phyloP scores from a whole-genome alignment of 306 rosid genomes.

The Medicago lupulina region DNA sequence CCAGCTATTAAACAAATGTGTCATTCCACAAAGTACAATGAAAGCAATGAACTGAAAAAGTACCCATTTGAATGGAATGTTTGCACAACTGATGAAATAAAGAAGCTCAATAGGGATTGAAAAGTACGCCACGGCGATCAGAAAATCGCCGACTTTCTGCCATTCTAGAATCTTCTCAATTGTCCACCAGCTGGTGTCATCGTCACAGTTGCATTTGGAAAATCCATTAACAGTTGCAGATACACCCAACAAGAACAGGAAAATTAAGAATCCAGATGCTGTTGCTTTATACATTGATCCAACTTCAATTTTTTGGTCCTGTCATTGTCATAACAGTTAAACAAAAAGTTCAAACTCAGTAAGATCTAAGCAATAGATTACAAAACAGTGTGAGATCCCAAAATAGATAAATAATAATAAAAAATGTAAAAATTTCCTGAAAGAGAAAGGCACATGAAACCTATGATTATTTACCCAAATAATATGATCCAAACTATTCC shows the following conservation, averaged over 20 bases:
- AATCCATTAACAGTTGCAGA: slow-evolving; percentile 54
- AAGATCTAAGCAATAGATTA: slow-evolving; percentile 39
- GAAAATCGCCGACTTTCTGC: slow-evolving; percentile 82
- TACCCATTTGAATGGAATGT: slow-evolving; percentile 93
- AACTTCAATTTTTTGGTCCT: slow-evolving; percentile 43
- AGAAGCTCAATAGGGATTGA: slow-evolving; percentile 89
- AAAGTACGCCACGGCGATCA: slow-evolving; percentile 88
- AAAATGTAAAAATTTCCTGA: not conserved
- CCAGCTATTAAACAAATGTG: slow-evolving; percentile 90
- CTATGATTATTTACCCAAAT: too few relatives aligned
- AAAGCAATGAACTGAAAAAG: slow-evolving; percentile 79
- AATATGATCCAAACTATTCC: too few relatives aligned
- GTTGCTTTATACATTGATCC: slow-evolving; percentile 65
- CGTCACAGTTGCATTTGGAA: slow-evolving; percentile 83
- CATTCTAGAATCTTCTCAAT: slow-evolving; percentile 73
- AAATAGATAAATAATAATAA: slow-evolving; percentile 14
- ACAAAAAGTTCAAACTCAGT: slow-evolving; percentile 5
- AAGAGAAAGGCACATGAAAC: slow-evolving; percentile 2
- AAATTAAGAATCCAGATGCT: slow-evolving; percentile 57
- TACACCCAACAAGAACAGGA: slow-evolving; percentile 46
- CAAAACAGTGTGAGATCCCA: slow-evolving; percentile 47
- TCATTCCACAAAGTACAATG: slow-evolving; percentile 86
- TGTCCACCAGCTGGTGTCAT: slow-evolving; percentile 75
- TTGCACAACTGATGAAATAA: slow-evolving; percentile 84
- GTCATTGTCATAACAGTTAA: slow-evolving; percentile 46